Conservation (phyloP, 768 basidiomycete species). For the Baorangia bicolor region DNA sequence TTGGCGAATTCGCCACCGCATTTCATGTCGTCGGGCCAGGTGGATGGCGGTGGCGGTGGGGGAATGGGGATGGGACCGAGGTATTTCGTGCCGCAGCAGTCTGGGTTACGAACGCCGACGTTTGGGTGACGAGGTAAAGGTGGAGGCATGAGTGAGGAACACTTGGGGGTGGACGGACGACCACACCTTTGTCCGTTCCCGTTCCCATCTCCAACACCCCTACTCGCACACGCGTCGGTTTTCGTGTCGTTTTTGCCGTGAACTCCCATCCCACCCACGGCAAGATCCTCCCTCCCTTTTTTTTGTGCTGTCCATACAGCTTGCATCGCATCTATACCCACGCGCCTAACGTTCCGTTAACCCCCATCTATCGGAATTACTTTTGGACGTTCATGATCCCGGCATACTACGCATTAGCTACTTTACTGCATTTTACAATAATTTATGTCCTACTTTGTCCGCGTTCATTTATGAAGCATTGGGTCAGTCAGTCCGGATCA, state of each 20-base stretch:
- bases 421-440: neutral
- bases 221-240: neutral
- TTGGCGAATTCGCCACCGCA: conserved; percentile 26
- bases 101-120: conserved; percentile 26
- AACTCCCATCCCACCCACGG: too few species aligned
- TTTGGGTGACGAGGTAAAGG: conserved; percentile 20
- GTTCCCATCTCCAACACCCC: neutral
- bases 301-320: neutral
- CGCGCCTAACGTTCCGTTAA: neutral
- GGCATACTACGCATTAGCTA: neutral
- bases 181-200: neutral
- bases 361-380: neutral
- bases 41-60: conserved; percentile 9
- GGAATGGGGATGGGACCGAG: conserved; percentile 10
- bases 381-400: neutral
- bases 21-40: conserved; percentile 20
- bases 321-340: conserved; percentile 1
- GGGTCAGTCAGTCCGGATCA: neutral
- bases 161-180: neutral
- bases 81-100: conserved; percentile 26
- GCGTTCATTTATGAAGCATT: neutral
- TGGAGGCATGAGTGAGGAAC: neutral
- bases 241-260: neutral
- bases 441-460: neutral
- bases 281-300: neutral